Conservation (phyloP, 176 grass and related monocot species). For the Zea mays region Zm-B73-REFERENCE-NAM-5.0 NC_050100.1:36235001-36235500, state of each 20-base stretch:
- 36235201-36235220: neutral
- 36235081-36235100: neutral
- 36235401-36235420: slow-evolving; percentile 71
- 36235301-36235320: neutral
- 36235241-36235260: neutral
- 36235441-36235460: slow-evolving; percentile 83
- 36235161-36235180: neutral
- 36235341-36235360: neutral
- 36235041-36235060: neutral
- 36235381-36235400: slow-evolving; percentile 50
- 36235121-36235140: neutral
- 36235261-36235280: neutral
- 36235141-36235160: slow-evolving; percentile 1
- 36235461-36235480: slow-evolving; percentile 89
- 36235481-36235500: slow-evolving; percentile 15
- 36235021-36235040: slow-evolving; percentile 6
- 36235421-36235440: slow-evolving; percentile 87
- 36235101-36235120: slow-evolving; percentile 12
- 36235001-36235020: neutral
- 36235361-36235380: neutral
- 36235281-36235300: neutral
- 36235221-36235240: neutral
- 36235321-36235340: neutral
- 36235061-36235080: neutral
- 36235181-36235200: neutral